Percentiles rank a stretch among this genome's conserved stretches.
phyloP scores from a whole-genome alignment of 2,329 filamentous ascomycete species.

The Clonostachys sp. region DNA sequence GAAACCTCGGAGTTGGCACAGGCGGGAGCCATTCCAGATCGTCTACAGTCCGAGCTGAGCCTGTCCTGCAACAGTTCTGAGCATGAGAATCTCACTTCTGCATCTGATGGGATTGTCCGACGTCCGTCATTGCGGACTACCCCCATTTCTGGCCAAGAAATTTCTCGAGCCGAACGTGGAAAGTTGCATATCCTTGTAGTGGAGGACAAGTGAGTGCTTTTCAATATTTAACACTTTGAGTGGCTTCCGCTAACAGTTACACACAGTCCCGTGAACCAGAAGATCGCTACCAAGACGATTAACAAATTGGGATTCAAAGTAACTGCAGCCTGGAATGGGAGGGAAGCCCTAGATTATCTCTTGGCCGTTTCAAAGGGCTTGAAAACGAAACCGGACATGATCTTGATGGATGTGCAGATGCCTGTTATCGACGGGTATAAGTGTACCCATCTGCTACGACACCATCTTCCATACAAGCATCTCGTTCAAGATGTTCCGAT shows the following conservation, averaged over 20 bases:
- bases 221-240: too few relatives aligned
- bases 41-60: constrained; percentile 59
- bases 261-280: constrained; percentile 60
- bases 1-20: constrained; percentile 49
- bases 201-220: constrained; percentile 66
- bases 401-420: constrained; percentile 77
- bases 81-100: constrained; percentile 39
- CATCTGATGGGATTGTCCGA: constrained; percentile 12
- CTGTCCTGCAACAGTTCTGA: constrained; percentile 67
- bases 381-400: constrained; percentile 62
- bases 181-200: constrained; percentile 70
- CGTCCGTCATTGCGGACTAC: too few relatives aligned
- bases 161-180: constrained; percentile 46
- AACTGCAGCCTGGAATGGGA: constrained; percentile 70
- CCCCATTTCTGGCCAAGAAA: neutral
- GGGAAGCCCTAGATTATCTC: constrained; percentile 74
- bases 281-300: constrained; percentile 73
- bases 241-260: constrained; percentile 2
- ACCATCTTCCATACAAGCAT: constrained; percentile 59
- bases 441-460: constrained; percentile 68
- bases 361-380: constrained; percentile 43
- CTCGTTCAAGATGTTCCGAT: constrained; percentile 63
- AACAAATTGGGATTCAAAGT: constrained; percentile 69
- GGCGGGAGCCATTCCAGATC: constrained; percentile 61
- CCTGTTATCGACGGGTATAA: constrained; percentile 74